Base-by-base conservation (phyloP, 768 basidiomycete species). In the Naganishia antarctica region DNA sequence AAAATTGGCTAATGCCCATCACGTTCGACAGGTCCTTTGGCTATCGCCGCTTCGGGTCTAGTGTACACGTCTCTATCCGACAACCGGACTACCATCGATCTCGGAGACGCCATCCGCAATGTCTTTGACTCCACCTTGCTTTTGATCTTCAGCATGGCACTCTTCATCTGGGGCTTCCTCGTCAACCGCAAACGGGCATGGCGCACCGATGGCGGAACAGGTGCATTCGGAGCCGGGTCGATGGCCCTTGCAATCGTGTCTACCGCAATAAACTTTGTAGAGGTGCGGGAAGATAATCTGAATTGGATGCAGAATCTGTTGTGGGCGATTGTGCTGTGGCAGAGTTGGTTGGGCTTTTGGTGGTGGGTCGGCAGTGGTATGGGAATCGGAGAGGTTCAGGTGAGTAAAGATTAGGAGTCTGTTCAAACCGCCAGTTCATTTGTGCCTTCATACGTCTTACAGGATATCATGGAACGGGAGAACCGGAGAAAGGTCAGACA, bases 121-220 rank as follows among this genome's bases (percentile, higher is more conserved):
- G 87, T 96, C 66, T 94, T 92, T 84, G 96, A 96, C 76, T 91
- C 91, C 1, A 88, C 93, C 0, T 84, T 98, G n/a, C 89, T 93
- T 43, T 83, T 99, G 61, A 85, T 99, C 62, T 99, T 97, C 80
- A 92, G 92, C 13, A 78, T 84, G 34, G 85, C 89, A 3, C 87
- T 99, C 65, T 81, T 91, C 74, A 85, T 96, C 65, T 99, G 96
- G 96, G 96, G 96, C 34, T 82, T 89, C 66, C 79, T 90, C 63
- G 84, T 98, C 69, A 97, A 98, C 73, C 85, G 91, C 25, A 82
- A 84, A 48, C 85, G 90, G 59, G 96, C 96, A 2, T 99, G 96
- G 96, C 84, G 94, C 37, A 89, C 88, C 0, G 94, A 98, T 70
- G 96, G 96, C 15, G 93, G 94, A 9, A 98, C 96, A 0, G 92